phyloP scores from a whole-genome alignment of 2,329 filamentous ascomycete species.

The Xylaria sp. region DNA sequence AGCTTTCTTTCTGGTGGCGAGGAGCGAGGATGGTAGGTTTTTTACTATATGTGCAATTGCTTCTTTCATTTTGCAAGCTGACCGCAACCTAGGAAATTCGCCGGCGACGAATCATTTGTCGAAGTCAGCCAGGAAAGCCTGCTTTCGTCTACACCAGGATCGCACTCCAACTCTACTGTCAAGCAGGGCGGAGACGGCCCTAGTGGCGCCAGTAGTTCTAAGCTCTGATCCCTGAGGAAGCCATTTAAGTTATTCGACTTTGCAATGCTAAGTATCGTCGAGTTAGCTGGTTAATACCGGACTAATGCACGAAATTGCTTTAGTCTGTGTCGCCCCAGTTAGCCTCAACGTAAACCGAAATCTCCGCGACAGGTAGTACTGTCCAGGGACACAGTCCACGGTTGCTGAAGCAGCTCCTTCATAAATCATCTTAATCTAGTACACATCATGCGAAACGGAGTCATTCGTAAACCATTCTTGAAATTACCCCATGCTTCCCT shows the following conservation, averaged over 20 bases:
- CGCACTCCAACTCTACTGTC: constrained; percentile 44
- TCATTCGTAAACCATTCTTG: background rate
- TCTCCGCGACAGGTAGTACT: background rate
- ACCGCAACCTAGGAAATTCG: constrained; percentile 51
- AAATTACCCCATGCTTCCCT: background rate
- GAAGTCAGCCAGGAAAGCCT: constrained; percentile 43
- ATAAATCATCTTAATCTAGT: background rate
- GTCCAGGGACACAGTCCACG: constrained; percentile 2
- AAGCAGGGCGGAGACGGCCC: constrained; percentile 1
- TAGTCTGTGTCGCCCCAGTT: constrained; percentile 19
- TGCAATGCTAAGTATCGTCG: background rate
- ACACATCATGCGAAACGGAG: background rate
- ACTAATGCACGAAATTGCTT: constrained; percentile 6
- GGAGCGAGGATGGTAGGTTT: constrained; percentile 85
- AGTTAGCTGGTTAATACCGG: background rate
- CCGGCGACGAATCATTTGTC: constrained; percentile 55
- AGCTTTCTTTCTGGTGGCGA: constrained; percentile 81
- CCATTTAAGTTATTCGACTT: background rate
- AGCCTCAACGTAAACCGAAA: constrained; percentile 10
- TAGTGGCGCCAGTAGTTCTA: constrained; percentile 16
- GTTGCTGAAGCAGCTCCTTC: constrained; percentile 2
- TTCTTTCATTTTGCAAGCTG: constrained; percentile 33
- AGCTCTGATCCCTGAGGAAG: constrained; percentile 34
- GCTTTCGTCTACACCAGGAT: constrained; percentile 38
- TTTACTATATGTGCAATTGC: constrained; percentile 11